Evolutionary conservation across 768 basidiomycete species (phyloP).

Genomic region (Pulveroboletus sp.): DNA sequence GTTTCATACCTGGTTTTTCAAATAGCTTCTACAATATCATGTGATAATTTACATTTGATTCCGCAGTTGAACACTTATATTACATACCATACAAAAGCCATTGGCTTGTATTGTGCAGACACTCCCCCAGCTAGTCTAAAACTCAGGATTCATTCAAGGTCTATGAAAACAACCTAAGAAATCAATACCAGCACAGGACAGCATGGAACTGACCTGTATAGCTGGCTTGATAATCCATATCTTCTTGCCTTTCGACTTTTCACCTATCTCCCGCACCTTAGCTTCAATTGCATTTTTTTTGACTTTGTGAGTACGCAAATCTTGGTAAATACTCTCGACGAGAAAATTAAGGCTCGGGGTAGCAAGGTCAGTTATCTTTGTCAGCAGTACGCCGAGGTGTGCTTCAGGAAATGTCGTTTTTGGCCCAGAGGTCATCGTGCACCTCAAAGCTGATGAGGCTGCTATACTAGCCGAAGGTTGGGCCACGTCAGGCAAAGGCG

Average conservation of each 20-base stretch:
- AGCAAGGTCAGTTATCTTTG: slow-evolving; percentile 57
- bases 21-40: too few relatives aligned
- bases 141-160: slow-evolving; percentile 6
- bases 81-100: too few relatives aligned
- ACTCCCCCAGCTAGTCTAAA: not conserved
- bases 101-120: too few relatives aligned
- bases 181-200: not conserved
- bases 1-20: too few relatives aligned
- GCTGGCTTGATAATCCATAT: slow-evolving; percentile 62
- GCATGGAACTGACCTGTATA: slow-evolving; percentile 4
- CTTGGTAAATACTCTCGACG: slow-evolving; percentile 68
- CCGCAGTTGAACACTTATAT: too few relatives aligned
- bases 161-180: slow-evolving; percentile 4
- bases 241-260: slow-evolving; percentile 69
- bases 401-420: slow-evolving; percentile 67
- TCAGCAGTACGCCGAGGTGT: slow-evolving; percentile 54
- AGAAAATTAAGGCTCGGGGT: slow-evolving; percentile 61
- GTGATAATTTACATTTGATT: too few relatives aligned
- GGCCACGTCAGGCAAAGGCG: slow-evolving; percentile 40
- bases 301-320: slow-evolving; percentile 62
- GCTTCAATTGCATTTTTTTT: slow-evolving; percentile 83
- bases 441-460: slow-evolving; percentile 24
- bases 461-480: slow-evolving; percentile 16
- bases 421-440: slow-evolving; percentile 24
- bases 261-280: slow-evolving; percentile 71